These are phyloP conservation scores for Solanum paucissectum DNA, from an alignment of 257 asterid genomes.

Conservation along the genomic window DNA sequence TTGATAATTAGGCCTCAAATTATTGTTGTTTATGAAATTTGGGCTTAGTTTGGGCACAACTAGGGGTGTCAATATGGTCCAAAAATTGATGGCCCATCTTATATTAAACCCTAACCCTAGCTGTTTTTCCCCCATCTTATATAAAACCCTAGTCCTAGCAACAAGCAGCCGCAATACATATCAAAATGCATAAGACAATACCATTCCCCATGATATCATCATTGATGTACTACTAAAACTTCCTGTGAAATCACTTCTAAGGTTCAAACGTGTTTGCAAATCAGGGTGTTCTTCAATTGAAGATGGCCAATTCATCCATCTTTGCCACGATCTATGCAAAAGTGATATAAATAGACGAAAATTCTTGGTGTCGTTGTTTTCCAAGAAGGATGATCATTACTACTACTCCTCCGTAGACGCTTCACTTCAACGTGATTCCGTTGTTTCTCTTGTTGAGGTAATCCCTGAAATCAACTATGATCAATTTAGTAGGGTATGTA, in stretches of 20 bases:
- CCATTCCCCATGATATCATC: not conserved
- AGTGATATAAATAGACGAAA: no score
- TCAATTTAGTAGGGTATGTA: not conserved
- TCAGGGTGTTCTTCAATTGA: no score
- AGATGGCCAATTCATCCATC: no score
- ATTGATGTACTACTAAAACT: not conserved
- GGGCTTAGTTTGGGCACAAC: not conserved
- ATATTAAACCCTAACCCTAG: not conserved
- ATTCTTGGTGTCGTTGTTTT: no score
- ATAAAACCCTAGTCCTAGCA: not conserved
- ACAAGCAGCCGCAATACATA: not conserved
- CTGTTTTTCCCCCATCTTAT: not conserved
- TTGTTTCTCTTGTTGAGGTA: no score
- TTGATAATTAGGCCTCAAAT: not conserved
- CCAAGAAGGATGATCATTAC: no score
- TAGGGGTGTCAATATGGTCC: not conserved
- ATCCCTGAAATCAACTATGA: not conserved
- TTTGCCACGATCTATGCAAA: no score
- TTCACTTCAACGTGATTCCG: no score
- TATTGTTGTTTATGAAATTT: not conserved
- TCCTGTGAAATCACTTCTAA: not conserved
- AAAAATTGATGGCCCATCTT: not conserved
- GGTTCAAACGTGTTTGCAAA: not conserved
- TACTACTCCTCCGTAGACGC: no score
- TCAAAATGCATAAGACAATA: no score